These are phyloP conservation scores for Fragaria vesca DNA, from an alignment of 306 rosid genomes.

Conservation along the genomic window DNA sequence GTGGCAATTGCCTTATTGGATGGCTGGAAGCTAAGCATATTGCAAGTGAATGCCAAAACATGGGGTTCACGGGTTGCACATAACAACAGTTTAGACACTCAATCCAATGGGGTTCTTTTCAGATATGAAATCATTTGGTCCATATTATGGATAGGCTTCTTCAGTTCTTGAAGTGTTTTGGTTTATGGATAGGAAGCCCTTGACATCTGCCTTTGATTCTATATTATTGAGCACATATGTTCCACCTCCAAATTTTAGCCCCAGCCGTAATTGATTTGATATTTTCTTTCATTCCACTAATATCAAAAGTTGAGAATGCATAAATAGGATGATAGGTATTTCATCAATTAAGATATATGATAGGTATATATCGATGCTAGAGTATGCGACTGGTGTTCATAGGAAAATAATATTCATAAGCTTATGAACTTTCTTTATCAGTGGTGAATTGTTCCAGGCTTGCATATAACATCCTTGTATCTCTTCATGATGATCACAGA, in stretches of 20 bases:
- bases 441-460: not conserved
- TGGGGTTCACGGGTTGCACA: constrained; percentile 6
- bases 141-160: not conserved
- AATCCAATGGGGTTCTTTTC: not conserved
- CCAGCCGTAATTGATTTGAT: no score
- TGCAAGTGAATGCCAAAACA: not conserved
- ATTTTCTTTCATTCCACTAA: no score
- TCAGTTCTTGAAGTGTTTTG: no score
- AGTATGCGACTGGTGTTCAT: not conserved
- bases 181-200: no score
- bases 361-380: not conserved
- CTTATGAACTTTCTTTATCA: not conserved
- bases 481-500: not conserved
- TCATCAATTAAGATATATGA: not conserved
- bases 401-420: not conserved
- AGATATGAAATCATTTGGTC: not conserved
- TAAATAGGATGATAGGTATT: not conserved
- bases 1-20: constrained; percentile 24
- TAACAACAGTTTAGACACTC: constrained; percentile 3
- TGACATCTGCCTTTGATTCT: no score
- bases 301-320: no score
- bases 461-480: not conserved
- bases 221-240: no score
- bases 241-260: no score
- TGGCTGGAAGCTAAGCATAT: constrained; percentile 24